Evolutionary conservation across 306 rosid genomes (phyloP).

Genomic region (Ceratonia siliqua): DNA sequence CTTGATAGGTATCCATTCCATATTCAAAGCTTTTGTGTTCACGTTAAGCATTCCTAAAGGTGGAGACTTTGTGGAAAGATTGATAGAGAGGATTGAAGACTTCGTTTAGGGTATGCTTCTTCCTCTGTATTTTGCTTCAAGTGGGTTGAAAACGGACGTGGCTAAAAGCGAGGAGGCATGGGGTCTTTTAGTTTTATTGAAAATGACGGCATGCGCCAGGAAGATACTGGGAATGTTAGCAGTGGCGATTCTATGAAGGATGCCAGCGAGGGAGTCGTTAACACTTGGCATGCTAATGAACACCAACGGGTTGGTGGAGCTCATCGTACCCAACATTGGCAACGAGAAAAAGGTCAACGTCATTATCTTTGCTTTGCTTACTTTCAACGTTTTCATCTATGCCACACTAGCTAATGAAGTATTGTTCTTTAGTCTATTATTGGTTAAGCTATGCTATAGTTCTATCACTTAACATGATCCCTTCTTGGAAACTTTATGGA

Average conservation of each 20-base stretch:
- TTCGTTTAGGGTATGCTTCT: conserved; percentile 77
- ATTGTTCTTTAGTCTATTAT: too few species aligned
- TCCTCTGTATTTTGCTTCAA: conserved; percentile 82
- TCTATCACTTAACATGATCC: too few species aligned
- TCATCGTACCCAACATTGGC: conserved; percentile 93
- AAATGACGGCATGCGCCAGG: conserved; percentile 71
- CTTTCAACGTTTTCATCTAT: not conserved
- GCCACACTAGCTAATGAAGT: too few species aligned
- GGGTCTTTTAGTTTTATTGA: conserved; percentile 71
- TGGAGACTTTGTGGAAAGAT: conserved; percentile 55
- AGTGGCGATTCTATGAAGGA: conserved; percentile 67
- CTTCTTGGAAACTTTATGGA: too few species aligned
- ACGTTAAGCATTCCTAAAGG: conserved; percentile 79
- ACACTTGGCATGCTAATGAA: conserved; percentile 89
- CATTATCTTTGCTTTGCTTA: too few species aligned
- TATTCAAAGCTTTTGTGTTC: conserved; percentile 83
- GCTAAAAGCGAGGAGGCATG: conserved; percentile 63
- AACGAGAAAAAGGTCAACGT: conserved; percentile 80
- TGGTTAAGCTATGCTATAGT: too few species aligned
- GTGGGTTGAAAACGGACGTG: conserved; percentile 86
- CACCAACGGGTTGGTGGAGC: conserved; percentile 93
- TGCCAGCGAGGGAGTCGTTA: conserved; percentile 68
- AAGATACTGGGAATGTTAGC: conserved; percentile 75
- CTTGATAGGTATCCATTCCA: conserved; percentile 77
- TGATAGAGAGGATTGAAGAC: conserved; percentile 78